phyloP scores from a whole-genome alignment of 768 basidiomycete genomes.

The Amanita rimosa region DNA sequence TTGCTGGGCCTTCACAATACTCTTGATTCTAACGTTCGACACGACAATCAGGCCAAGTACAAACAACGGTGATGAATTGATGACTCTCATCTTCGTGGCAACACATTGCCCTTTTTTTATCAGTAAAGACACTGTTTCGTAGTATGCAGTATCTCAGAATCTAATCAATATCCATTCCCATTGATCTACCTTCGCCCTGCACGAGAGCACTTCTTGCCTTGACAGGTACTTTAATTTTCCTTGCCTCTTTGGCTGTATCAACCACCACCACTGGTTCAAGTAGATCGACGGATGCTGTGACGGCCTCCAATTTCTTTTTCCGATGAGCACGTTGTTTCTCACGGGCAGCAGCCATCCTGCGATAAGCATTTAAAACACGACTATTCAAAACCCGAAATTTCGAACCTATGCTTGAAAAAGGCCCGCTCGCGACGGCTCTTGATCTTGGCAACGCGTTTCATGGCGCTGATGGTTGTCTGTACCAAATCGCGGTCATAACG shows the following conservation, averaged over 20 bases:
- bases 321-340: conserved; percentile 71
- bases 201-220: conserved; percentile 66
- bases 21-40: conserved; percentile 73
- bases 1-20: conserved; percentile 89
- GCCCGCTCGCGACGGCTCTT: conserved; percentile 81
- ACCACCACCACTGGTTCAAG: conserved; percentile 51
- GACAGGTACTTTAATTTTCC: conserved; percentile 64
- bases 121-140: neutral
- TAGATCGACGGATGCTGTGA: conserved; percentile 49
- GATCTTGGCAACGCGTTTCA: conserved; percentile 93
- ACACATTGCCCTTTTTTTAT: neutral
- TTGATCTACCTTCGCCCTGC: conserved; percentile 73
- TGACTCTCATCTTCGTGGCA: neutral
- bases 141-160: no score
- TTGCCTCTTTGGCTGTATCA: conserved; percentile 32
- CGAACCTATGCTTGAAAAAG: conserved; percentile 89
- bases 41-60: conserved; percentile 90
- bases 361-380: conserved; percentile 5
- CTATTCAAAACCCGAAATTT: conserved; percentile 4
- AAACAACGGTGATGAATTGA: conserved; percentile 49
- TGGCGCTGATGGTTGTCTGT: conserved; percentile 88
- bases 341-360: conserved; percentile 75
- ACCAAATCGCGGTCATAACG: conserved; percentile 93
- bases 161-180: conserved; percentile 86
- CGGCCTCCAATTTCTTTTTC: conserved; percentile 48